phyloP scores from a whole-genome alignment of 1,284 basidiomycete genomes.

The Schizophyllum commune region DNA sequence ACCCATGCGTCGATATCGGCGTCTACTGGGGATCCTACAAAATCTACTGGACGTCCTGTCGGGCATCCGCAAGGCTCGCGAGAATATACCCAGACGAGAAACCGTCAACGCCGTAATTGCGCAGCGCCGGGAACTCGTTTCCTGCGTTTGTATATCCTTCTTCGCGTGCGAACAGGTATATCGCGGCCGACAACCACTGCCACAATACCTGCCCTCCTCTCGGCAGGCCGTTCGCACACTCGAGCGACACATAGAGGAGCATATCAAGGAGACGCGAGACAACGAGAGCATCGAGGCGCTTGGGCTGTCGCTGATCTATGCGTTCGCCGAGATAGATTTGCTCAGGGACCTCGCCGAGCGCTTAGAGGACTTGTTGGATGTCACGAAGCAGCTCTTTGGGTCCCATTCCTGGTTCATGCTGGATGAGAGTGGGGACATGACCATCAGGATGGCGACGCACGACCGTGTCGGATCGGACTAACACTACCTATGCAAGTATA shows the following conservation, averaged over 20 bases:
- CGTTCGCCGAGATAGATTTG: conserved; percentile 38
- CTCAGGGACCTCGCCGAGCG: conserved; percentile 35
- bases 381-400: conserved; percentile 37
- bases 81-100: conserved; percentile 40
- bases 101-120: conserved; percentile 33
- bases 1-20: conserved; percentile 38
- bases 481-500: background rate
- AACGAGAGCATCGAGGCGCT: conserved; percentile 21
- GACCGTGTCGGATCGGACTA: background rate
- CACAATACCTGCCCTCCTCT: conserved; percentile 43
- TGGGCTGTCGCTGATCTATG: conserved; percentile 32
- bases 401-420: conserved; percentile 32
- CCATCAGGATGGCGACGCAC: background rate
- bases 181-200: conserved; percentile 37
- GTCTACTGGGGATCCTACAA: conserved; percentile 32
- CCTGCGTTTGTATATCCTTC: conserved; percentile 38
- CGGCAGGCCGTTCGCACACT: conserved; percentile 32
- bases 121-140: conserved; percentile 42
- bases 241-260: conserved; percentile 28
- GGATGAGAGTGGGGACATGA: background rate
- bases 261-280: conserved; percentile 22
- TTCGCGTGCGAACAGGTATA: conserved; percentile 47
- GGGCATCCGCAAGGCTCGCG: conserved; percentile 38
- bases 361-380: conserved; percentile 33
- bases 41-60: conserved; percentile 37